Conservation (phyloP, 306 rosid genomes). For the Canavalia gladiata region DNA sequence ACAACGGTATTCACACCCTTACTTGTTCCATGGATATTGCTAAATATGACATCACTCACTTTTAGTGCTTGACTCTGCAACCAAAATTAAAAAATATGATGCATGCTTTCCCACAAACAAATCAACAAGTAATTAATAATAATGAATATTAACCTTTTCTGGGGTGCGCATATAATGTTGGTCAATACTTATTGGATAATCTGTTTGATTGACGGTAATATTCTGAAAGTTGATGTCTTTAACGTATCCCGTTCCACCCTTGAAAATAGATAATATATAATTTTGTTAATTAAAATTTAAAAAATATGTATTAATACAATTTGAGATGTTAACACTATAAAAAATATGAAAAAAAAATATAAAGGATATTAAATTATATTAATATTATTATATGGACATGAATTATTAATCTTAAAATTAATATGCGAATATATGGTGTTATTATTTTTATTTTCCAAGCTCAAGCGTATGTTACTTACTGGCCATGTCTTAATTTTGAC, state of each 20-base stretch:
- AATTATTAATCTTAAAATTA: too few species aligned
- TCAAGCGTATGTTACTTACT: conserved; percentile 38
- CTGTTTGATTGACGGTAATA: conserved; percentile 35
- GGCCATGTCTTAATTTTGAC: conserved; percentile 61
- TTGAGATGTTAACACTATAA: too few species aligned
- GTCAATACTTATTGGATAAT: conserved; percentile 7
- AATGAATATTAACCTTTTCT: conserved; percentile 33
- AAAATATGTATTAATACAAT: too few species aligned
- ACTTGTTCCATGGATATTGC: conserved; percentile 46
- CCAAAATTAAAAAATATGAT: background rate
- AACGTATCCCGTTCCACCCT: conserved; percentile 52
- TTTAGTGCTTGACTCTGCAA: conserved; percentile 33
- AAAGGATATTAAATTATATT: too few species aligned
- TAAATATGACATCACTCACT: conserved; percentile 50
- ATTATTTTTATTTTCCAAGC: too few species aligned
- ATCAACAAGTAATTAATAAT: background rate
- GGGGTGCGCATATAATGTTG: conserved; percentile 44
- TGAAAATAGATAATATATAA: background rate
- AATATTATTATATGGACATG: too few species aligned
- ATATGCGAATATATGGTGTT: too few species aligned
- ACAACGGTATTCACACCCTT: conserved; percentile 18
- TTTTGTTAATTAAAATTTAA: too few species aligned
- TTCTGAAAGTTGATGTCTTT: conserved; percentile 19
- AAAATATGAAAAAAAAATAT: too few species aligned
- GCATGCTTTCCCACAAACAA: background rate